Percentiles rank a stretch among this genome's conserved stretches.
Conservation (phyloP, 257 asterid species). For the Nicotiana paniculata region DNA sequence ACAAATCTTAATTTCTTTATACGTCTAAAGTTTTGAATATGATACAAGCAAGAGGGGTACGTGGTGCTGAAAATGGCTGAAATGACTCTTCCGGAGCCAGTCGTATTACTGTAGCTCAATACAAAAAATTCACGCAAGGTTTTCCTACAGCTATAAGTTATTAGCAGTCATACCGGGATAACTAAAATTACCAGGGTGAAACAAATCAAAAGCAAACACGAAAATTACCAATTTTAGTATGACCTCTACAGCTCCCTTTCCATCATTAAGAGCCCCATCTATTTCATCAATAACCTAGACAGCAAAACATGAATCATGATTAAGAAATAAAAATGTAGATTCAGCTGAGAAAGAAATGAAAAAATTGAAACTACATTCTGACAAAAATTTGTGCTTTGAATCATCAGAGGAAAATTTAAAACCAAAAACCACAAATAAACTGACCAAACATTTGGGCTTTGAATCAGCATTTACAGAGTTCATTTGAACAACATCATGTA, state of each 20-base stretch:
- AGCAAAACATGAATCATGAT: neutral
- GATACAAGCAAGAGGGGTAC: neutral
- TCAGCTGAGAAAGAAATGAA: neutral
- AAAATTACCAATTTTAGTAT: conserved; percentile 69
- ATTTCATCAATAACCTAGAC: conserved; percentile 88
- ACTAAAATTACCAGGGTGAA: neutral
- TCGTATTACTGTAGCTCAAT: neutral
- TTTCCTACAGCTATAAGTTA: neutral
- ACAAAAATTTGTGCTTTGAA: conserved; percentile 75
- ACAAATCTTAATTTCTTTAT: neutral
- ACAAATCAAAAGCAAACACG: neutral
- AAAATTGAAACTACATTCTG: neutral
- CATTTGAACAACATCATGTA: conserved; percentile 90
- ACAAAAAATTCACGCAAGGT: neutral
- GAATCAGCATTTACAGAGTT: conserved; percentile 82
- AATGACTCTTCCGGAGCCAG: neutral
- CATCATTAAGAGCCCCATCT: conserved; percentile 97
- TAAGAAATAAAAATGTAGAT: neutral
- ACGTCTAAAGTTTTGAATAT: neutral
- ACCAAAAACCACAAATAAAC: conserved; percentile 21
- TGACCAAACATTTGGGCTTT: conserved; percentile 95
- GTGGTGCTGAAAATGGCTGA: neutral
- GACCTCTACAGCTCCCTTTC: conserved; percentile 96
- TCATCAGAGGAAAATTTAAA: neutral
- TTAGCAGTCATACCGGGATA: neutral